Conservation (phyloP, 2,329 filamentous ascomycete species). For the Monilinia fructigena region DNA sequence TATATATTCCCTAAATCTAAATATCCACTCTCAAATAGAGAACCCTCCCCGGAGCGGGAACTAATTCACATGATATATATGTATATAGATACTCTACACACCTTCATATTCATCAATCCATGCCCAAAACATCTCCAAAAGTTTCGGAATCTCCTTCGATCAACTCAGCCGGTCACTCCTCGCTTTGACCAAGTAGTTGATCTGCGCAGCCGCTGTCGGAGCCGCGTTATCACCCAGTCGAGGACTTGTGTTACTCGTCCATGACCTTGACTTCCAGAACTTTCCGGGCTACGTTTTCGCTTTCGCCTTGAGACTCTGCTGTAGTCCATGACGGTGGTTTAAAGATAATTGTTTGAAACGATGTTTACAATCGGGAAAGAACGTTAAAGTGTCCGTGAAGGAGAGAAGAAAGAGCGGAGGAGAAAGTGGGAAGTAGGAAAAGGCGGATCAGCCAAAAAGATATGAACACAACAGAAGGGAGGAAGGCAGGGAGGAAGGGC, state of each 20-base stretch:
- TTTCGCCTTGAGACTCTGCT: slow-evolving; percentile 25
- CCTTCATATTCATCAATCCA: slow-evolving; percentile 78
- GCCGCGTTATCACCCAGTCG: slow-evolving; percentile 18
- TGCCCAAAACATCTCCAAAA: slow-evolving; percentile 68
- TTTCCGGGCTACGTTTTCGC: slow-evolving; percentile 35
- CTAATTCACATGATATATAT: slow-evolving; percentile 15
- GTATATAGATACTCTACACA: slow-evolving; percentile 34
- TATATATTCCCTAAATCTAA: not conserved
- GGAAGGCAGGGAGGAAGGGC: too few relatives aligned
- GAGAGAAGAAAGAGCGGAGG: slow-evolving; percentile 1
- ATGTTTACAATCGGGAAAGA: not conserved
- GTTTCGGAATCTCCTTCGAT: slow-evolving; percentile 61
- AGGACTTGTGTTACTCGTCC: slow-evolving; percentile 34
- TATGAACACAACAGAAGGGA: not conserved
- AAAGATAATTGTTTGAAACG: not conserved
- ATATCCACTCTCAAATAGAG: not conserved
- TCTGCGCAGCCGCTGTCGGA: slow-evolving; percentile 40
- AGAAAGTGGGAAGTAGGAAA: slow-evolving; percentile 13
- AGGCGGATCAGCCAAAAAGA: not conserved
- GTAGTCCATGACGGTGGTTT: not conserved
- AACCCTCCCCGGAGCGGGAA: not conserved
- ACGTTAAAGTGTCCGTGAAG: not conserved
- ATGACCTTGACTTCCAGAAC: slow-evolving; percentile 31
- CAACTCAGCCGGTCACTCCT: slow-evolving; percentile 48
- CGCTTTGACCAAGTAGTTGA: slow-evolving; percentile 54